These are phyloP conservation scores for Aspergillus sp. DNA, from an alignment of 2,329 filamentous ascomycete species.

Conservation along the genomic window DNA sequence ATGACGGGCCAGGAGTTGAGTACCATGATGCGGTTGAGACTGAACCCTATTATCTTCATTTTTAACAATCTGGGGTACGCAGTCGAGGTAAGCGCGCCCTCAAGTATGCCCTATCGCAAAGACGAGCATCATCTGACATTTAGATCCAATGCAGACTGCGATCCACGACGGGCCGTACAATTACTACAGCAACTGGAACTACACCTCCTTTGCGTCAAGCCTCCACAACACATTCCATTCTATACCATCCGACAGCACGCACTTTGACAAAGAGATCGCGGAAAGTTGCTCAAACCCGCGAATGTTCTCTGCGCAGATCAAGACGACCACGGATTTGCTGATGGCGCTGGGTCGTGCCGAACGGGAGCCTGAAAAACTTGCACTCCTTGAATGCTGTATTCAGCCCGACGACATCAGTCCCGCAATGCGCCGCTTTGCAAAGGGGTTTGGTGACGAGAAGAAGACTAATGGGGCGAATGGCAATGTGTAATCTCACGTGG, in stretches of 20 bases:
- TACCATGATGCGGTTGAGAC: constrained; percentile 8
- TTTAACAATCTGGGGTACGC: constrained; percentile 11
- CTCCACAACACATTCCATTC: constrained; percentile 1
- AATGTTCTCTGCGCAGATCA: constrained; percentile 8
- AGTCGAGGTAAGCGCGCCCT: constrained; percentile 5
- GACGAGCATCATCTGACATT: not conserved
- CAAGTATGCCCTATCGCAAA: not conserved
- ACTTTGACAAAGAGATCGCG: not conserved
- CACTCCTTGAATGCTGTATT: constrained; percentile 7
- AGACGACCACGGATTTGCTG: not conserved
- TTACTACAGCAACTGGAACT: constrained; percentile 8
- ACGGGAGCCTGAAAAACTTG: constrained; percentile 1
- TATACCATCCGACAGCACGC: not conserved
- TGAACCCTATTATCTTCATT: constrained; percentile 7
- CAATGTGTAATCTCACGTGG: no score
- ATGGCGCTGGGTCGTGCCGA: not conserved
- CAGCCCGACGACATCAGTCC: constrained; percentile 2
- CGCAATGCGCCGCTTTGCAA: not conserved
- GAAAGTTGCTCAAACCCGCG: not conserved
- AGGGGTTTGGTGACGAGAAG: no score
- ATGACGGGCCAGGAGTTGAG: constrained; percentile 13
- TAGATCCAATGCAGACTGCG: not conserved
- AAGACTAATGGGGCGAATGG: no score
- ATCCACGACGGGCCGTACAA: constrained; percentile 10
- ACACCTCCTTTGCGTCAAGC: not conserved